phyloP scores from a whole-genome alignment of 495 filamentous ascomycete species.

The Xeromyces bisporus region DNA sequence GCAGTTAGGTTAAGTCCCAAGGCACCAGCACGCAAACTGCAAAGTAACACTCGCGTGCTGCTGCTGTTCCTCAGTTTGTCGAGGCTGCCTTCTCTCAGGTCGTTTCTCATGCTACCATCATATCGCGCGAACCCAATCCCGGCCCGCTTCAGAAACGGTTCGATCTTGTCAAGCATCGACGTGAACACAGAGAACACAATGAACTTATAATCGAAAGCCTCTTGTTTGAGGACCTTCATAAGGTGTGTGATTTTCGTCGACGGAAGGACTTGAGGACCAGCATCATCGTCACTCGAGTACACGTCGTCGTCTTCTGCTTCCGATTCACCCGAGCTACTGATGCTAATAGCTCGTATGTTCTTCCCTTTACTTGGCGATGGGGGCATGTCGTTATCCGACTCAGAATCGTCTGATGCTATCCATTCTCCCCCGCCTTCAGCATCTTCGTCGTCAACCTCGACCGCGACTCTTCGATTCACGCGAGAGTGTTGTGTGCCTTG shows the following conservation, averaged over 20 bases:
- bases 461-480: conserved; percentile 41
- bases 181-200: conserved; percentile 98
- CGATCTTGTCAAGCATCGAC: conserved; percentile 90
- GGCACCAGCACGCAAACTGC: conserved; percentile 82
- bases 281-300: conserved; percentile 25
- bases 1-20: conserved; percentile 89
- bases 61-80: conserved; percentile 55
- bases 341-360: conserved; percentile 6
- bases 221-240: conserved; percentile 61
- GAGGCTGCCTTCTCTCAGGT: conserved; percentile 74
- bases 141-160: conserved; percentile 66
- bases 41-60: conserved; percentile 64
- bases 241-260: conserved; percentile 87
- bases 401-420: conserved; percentile 47
- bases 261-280: conserved; percentile 37
- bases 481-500: conserved; percentile 20
- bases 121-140: conserved; percentile 71
- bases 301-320: conserved; percentile 22
- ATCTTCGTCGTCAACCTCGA: conserved; percentile 70
- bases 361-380: conserved; percentile 17
- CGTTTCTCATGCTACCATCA: conserved; percentile 91
- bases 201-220: conserved; percentile 68
- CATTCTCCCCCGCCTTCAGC: conserved; percentile 71
- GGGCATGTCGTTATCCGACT: conserved; percentile 32
- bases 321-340: conserved; percentile 3